Evolutionary conservation across 2,329 filamentous ascomycete genomes (phyloP).

Genomic region (Sclerotiophoma versabilis): DNA sequence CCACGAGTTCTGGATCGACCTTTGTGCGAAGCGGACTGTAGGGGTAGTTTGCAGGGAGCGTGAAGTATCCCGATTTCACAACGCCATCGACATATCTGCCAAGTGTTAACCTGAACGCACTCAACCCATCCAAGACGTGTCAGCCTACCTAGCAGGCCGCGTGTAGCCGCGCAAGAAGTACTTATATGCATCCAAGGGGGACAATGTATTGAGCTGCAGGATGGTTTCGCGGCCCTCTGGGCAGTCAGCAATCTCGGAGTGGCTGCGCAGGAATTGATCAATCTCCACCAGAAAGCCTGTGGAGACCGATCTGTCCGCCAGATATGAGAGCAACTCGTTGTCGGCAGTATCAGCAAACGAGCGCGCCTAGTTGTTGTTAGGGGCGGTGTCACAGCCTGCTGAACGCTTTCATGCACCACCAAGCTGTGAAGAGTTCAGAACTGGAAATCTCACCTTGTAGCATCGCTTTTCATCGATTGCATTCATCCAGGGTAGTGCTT

Average conservation of each 20-base stretch:
- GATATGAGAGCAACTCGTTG: constrained; percentile 24
- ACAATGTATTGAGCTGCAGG: constrained; percentile 17
- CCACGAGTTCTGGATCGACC: constrained; percentile 31
- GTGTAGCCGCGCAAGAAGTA: constrained; percentile 39
- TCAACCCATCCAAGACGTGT: background rate
- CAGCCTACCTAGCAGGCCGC: constrained; percentile 33
- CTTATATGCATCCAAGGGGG: constrained; percentile 32
- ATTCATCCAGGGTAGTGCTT: constrained; percentile 23
- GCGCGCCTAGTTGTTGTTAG: constrained; percentile 19
- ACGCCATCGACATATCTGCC: constrained; percentile 26
- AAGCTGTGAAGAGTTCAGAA: too few relatives aligned
- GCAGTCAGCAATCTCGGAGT: constrained; percentile 29
- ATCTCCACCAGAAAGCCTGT: constrained; percentile 34
- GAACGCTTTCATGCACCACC: background rate
- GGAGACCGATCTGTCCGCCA: constrained; percentile 24
- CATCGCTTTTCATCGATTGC: too few relatives aligned
- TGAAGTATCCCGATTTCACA: constrained; percentile 23
- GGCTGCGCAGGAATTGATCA: constrained; percentile 28
- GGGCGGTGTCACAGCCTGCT: background rate
- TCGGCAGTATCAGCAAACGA: constrained; percentile 24
- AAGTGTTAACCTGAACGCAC: background rate
- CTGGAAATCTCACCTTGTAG: constrained; percentile 2
- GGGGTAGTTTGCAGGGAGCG: constrained; percentile 16
- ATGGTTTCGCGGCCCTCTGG: constrained; percentile 19
- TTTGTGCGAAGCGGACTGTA: constrained; percentile 18